Conservation (phyloP, 257 asterid genomes). For the Ilex aquifolium region DNA sequence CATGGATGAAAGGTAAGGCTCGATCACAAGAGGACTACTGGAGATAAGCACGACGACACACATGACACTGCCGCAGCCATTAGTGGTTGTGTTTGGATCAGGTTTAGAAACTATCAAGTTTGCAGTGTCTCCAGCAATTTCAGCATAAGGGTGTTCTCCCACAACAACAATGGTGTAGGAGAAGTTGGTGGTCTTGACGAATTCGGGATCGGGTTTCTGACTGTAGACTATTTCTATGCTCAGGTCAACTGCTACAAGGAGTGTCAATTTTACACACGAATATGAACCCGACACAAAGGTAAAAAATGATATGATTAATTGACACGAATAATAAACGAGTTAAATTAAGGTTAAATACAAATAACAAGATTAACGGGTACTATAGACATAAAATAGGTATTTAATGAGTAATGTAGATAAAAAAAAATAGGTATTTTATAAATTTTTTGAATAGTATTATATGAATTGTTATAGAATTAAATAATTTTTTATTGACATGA, state of each 20-base stretch:
- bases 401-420: no score
- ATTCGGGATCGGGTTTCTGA: conserved; percentile 19
- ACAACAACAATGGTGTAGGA: conserved; percentile 49
- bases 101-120: conserved; percentile 36
- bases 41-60: conserved; percentile 52
- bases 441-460: no score
- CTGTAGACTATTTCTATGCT: conserved; percentile 26
- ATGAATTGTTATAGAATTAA: no score
- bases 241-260: conserved; percentile 17
- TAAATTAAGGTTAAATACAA: no score
- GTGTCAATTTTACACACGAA: no score
- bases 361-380: no score
- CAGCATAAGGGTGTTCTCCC: conserved; percentile 52
- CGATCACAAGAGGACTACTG: conserved; percentile 47
- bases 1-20: conserved; percentile 30
- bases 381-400: no score
- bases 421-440: no score
- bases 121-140: conserved; percentile 32
- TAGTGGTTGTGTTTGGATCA: conserved; percentile 23
- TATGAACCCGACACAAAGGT: no score
- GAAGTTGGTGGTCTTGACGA: conserved; percentile 26
- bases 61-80: conserved; percentile 36
- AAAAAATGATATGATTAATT: no score
- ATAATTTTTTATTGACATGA: no score
- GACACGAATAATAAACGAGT: no score